Conservation (phyloP, 495 filamentous ascomycete genomes). For the Aspergillus haitiensis region DNA sequence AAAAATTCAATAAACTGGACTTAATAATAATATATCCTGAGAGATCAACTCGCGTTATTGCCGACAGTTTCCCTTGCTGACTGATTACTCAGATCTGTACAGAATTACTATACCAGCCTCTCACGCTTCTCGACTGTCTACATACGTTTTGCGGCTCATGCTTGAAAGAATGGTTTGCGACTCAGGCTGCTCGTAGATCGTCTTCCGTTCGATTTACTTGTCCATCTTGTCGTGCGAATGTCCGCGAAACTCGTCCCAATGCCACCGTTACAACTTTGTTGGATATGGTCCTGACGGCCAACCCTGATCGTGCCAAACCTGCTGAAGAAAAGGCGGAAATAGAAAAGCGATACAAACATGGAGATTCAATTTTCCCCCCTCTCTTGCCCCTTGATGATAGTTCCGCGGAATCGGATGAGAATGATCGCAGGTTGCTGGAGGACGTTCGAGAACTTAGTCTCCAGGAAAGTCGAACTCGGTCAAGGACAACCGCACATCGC, state of each 20-base stretch:
- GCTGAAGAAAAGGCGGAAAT: slow-evolving; percentile 71
- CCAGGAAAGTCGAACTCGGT: slow-evolving; percentile 52
- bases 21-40: background rate
- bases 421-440: slow-evolving; percentile 68
- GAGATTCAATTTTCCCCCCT: slow-evolving; percentile 63
- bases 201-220: slow-evolving; percentile 70
- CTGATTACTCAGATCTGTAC: slow-evolving; percentile 75
- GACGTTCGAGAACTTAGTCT: slow-evolving; percentile 72
- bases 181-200: slow-evolving; percentile 52
- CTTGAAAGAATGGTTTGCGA: slow-evolving; percentile 88
- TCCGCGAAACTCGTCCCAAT: slow-evolving; percentile 81
- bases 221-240: slow-evolving; percentile 83
- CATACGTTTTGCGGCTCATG: slow-evolving; percentile 97
- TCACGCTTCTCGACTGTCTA: slow-evolving; percentile 94
- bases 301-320: slow-evolving; percentile 68
- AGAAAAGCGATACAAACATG: slow-evolving; percentile 67
- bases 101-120: slow-evolving; percentile 90
- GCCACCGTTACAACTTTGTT: slow-evolving; percentile 42
- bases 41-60: slow-evolving; percentile 4
- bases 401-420: slow-evolving; percentile 49
- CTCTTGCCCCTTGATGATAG: slow-evolving; percentile 22
- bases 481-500: slow-evolving; percentile 34
- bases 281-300: slow-evolving; percentile 58
- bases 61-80: slow-evolving; percentile 13
- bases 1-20: background rate